Evolutionary conservation across 140 eudicot species (phyloP).

Genomic region (Cichorium intybus): DNA sequence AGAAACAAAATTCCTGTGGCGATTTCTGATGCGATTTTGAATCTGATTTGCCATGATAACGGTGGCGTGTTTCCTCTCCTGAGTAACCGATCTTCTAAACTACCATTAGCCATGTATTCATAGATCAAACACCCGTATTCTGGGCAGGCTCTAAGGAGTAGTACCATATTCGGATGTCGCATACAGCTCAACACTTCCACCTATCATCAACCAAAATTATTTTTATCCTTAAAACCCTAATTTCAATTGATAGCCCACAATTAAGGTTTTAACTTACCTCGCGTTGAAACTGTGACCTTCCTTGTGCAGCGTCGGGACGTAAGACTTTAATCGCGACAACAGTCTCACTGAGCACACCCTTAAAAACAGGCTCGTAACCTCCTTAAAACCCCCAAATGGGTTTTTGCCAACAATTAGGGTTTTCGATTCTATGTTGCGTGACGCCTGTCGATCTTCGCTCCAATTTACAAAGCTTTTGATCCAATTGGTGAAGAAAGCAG

Average conservation of each 20-base stretch:
- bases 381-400: slow-evolving; percentile 44
- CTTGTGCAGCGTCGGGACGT: too few relatives aligned
- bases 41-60: slow-evolving; percentile 2
- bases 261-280: too few relatives aligned
- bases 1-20: slow-evolving; percentile 10
- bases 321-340: too few relatives aligned
- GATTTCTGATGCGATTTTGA: slow-evolving; percentile 3
- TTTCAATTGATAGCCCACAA: too few relatives aligned
- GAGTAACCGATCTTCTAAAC: slow-evolving; percentile 6
- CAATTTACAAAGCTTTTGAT: slow-evolving; percentile 63
- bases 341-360: slow-evolving; percentile 38
- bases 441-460: slow-evolving; percentile 46
- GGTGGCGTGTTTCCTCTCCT: slow-evolving; percentile 31
- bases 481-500: slow-evolving; percentile 71
- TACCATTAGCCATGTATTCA: slow-evolving; percentile 55
- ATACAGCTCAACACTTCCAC: slow-evolving; percentile 52
- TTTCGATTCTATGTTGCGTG: slow-evolving; percentile 72
- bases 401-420: slow-evolving; percentile 73
- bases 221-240: too few relatives aligned
- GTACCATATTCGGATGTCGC: slow-evolving; percentile 57
- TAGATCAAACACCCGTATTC: slow-evolving; percentile 51
- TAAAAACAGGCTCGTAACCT: slow-evolving; percentile 59
- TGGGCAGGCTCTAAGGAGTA: slow-evolving; percentile 55
- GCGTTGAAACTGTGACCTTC: slow-evolving; percentile 43
- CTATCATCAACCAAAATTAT: slow-evolving; percentile 4